Base-by-base conservation (phyloP, 306 rosid genomes). In the Astragalus glycyphyllos region DNA sequence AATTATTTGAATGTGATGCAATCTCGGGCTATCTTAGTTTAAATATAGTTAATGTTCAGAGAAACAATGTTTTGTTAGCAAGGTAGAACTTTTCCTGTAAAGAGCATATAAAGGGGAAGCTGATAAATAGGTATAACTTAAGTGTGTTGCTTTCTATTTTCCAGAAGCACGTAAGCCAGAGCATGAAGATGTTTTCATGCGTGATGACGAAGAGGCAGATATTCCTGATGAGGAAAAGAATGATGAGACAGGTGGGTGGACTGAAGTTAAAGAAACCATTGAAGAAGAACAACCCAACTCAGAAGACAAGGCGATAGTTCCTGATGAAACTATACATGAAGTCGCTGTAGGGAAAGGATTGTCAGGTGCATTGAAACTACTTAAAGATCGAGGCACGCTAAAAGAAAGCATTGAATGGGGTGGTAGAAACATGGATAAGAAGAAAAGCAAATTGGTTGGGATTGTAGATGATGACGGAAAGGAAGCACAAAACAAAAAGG, bases 381-480 rank as follows among this genome's bases (percentile, higher is more conserved):
- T 94, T 77, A 86, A 94, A 79, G 97, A 91, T 0, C 86, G 99
- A 68, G 99, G 97, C 50, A 87, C 94, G 32, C 96, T 94, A 44
- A 94, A 94, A 82, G 96, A 94, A 85, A 87, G 81, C 74, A 60
- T 89, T 62, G 97, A 94, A 54, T 94, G 97, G 97, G 97, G 99
- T 77, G 99, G 99, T 72, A 91, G 97, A 85, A 94, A 91, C 85
- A 91, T 94, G 99, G 99, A 94, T 75, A 94, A 94, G 87, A 94
- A 92, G 79, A 94, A 89, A 81, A 85, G 97, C 83, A 94, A 94
- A 79, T 86, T 94, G 76, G 84, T 91, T 69, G 99, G 97, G 74
- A 80, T 94, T 2, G 71, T 89, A 12, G 96, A 86, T 38, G 87
- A 87, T 16, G 93, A 87, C 9, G 75, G 83, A 31, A 88, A 83